Conservation (phyloP, 495 filamentous ascomycete species). For the Stereocaulon alpinum region DNA sequence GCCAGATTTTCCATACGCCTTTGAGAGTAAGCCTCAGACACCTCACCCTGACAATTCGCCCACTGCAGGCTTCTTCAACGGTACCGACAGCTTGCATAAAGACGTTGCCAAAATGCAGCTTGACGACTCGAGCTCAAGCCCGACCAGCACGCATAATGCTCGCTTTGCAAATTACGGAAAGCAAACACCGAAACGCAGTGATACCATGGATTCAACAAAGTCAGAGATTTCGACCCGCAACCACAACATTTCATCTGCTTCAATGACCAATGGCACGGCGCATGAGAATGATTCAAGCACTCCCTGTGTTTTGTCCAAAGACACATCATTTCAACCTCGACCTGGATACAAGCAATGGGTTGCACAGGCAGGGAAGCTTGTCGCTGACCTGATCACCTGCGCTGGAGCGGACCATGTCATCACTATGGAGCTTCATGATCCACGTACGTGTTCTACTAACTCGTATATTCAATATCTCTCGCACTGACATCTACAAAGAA, state of each 20-base stretch:
- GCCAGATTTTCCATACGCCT: conserved; percentile 54
- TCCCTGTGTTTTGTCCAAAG: conserved; percentile 23
- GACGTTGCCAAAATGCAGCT: conserved; percentile 52
- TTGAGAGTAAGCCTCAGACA: conserved; percentile 83
- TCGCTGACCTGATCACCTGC: conserved; percentile 89
- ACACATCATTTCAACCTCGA: conserved; percentile 50
- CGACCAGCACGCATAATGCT: conserved; percentile 11
- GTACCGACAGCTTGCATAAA: conserved; percentile 53
- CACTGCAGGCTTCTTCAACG: conserved; percentile 51
- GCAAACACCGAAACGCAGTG: conserved; percentile 40
- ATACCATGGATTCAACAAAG: conserved; percentile 51
- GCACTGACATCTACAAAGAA: conserved; percentile 27
- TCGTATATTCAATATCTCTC: not conserved
- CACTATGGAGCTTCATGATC: conserved; percentile 92
- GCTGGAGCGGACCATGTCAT: conserved; percentile 95
- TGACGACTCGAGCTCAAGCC: conserved; percentile 35
- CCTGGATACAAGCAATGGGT: conserved; percentile 98
- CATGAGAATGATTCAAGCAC: conserved; percentile 48
- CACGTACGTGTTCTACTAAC: conserved; percentile 32
- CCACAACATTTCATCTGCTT: conserved; percentile 20
- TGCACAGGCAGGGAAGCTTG: conserved; percentile 89
- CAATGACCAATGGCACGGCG: conserved; percentile 27
- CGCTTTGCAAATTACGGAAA: conserved; percentile 34
- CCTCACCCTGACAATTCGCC: conserved; percentile 59
- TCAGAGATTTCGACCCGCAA: conserved; percentile 29